Conservation (phyloP, 1,284 basidiomycete genomes). For the Ganoderma multipileum region DNA sequence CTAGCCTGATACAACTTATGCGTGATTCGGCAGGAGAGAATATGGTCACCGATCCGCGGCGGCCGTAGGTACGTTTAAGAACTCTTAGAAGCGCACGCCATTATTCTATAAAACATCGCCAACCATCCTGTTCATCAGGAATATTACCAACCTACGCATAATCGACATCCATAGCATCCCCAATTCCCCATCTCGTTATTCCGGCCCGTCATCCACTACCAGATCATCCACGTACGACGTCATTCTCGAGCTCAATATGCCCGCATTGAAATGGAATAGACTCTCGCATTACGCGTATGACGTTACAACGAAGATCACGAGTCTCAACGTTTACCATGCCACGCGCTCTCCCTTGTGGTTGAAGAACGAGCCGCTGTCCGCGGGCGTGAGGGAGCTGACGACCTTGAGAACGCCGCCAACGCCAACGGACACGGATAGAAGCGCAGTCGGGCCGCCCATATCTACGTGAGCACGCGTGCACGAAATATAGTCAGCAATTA, state of each 20-base stretch:
- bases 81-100: background rate
- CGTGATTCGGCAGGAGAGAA: background rate
- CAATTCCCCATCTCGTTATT: background rate
- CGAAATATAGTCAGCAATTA: too few species aligned
- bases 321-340: conserved; percentile 4
- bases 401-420: conserved; percentile 11
- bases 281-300: too few species aligned
- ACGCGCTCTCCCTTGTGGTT: conserved; percentile 5
- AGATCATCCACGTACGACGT: too few species aligned
- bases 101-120: too few species aligned
- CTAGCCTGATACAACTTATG: too few species aligned
- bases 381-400: background rate
- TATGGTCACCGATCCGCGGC: background rate
- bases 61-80: background rate
- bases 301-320: too few species aligned
- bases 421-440: conserved; percentile 1
- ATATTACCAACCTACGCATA: too few species aligned
- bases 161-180: too few species aligned
- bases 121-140: too few species aligned
- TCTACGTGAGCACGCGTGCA: background rate
- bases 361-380: conserved; percentile 13
- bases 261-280: too few species aligned
- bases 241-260: too few species aligned
- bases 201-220: too few species aligned
- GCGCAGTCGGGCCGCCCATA: conserved; percentile 3